Evolutionary conservation across 441 rosid genomes (phyloP).

Genomic region (Rhodomyrtus psidioides): DNA sequence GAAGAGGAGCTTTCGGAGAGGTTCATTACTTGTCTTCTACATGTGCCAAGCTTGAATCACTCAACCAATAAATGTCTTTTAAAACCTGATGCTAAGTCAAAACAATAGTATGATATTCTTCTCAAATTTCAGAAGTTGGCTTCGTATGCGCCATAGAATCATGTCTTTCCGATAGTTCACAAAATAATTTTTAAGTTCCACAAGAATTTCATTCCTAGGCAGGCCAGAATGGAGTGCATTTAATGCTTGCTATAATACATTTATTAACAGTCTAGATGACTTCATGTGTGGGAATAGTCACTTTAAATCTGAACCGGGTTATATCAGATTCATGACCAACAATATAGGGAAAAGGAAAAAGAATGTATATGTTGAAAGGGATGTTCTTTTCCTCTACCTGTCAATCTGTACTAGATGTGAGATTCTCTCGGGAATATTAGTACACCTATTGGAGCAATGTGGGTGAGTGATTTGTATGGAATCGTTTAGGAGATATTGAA

Average conservation of each 20-base stretch:
- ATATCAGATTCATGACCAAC: background rate
- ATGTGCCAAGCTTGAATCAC: background rate
- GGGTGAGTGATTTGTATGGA: background rate
- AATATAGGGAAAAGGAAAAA: background rate
- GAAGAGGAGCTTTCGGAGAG: slow-evolving; percentile 12
- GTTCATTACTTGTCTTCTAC: background rate
- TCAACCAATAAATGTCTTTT: background rate
- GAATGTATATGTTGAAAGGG: background rate
- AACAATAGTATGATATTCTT: background rate
- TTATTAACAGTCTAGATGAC: background rate
- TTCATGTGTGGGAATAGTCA: background rate
- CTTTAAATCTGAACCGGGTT: background rate
- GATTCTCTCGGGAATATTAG: background rate
- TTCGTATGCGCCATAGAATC: background rate
- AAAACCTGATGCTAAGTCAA: background rate
- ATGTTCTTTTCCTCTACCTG: background rate
- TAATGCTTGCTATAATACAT: background rate
- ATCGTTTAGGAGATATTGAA: background rate
- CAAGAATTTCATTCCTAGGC: background rate
- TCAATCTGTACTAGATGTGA: background rate
- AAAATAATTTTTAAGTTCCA: background rate
- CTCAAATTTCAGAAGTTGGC: background rate
- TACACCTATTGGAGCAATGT: background rate
- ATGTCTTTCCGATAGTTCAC: background rate
- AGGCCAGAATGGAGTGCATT: background rate